Evolutionary conservation across 2,329 filamentous ascomycete genomes (phyloP).

Genomic region (Sclerotinia subarctica): DNA sequence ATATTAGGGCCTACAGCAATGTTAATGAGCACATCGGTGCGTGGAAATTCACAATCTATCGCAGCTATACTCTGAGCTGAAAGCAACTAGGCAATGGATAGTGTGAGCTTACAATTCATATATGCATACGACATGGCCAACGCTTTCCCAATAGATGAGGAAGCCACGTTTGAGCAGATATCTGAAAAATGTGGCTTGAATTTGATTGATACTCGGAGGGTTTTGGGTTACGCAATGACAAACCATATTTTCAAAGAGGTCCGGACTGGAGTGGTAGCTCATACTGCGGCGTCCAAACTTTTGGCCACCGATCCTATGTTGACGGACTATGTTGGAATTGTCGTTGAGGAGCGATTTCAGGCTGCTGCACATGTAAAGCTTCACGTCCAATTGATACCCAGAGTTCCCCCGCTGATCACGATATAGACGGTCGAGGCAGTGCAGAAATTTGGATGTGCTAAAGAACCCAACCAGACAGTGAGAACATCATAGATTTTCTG

Average conservation of each 20-base stretch:
- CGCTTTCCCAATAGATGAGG: not conserved
- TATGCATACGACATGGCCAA: slow-evolving; percentile 12
- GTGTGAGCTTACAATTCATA: slow-evolving; percentile 10
- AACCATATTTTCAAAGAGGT: slow-evolving; percentile 55
- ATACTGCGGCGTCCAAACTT: slow-evolving; percentile 53
- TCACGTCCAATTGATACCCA: not conserved
- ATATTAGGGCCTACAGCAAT: slow-evolving; percentile 12
- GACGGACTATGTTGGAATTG: slow-evolving; percentile 54
- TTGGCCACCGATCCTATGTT: slow-evolving; percentile 49
- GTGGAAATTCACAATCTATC: not conserved
- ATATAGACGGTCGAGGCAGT: slow-evolving; percentile 1
- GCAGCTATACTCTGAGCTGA: not conserved
- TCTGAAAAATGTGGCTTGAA: slow-evolving; percentile 47
- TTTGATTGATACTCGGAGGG: slow-evolving; percentile 49
- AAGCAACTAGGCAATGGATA: not conserved
- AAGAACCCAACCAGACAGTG: slow-evolving; percentile 10
- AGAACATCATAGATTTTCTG: not conserved
- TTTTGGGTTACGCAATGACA: slow-evolving; percentile 56
- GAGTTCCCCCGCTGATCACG: not conserved
- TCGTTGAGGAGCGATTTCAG: slow-evolving; percentile 46
- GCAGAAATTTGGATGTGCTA: slow-evolving; percentile 4
- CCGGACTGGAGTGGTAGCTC: slow-evolving; percentile 49
- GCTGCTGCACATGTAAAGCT: slow-evolving; percentile 12
- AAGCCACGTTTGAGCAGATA: slow-evolving; percentile 47
- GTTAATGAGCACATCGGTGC: slow-evolving; percentile 11